phyloP scores from a whole-genome alignment of 2,329 filamentous ascomycete species.

The Diaporthe eres region DNA sequence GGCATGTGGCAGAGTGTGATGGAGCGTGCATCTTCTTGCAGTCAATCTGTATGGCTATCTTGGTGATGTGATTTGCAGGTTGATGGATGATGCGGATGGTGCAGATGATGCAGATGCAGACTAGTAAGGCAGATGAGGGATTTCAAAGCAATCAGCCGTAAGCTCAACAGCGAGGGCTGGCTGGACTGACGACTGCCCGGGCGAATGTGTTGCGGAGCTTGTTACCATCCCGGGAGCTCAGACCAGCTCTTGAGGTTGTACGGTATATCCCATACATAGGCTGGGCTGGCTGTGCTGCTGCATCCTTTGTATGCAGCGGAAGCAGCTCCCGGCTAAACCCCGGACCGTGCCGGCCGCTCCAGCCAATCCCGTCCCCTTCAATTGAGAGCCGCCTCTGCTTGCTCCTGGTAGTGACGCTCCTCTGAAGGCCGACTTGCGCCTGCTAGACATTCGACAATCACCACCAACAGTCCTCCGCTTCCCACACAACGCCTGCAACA shows the following conservation, averaged over 20 bases:
- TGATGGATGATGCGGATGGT: not conserved
- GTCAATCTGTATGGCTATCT: not conserved
- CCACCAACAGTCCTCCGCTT: conserved; percentile 30
- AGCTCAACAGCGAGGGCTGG: not conserved
- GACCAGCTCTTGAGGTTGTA: conserved; percentile 22
- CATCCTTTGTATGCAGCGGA: not conserved
- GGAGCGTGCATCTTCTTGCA: conserved; percentile 2
- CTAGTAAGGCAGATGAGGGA: not conserved
- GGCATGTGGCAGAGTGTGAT: not conserved
- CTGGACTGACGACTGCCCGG: not conserved
- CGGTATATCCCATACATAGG: not conserved
- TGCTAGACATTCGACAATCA: conserved; percentile 40
- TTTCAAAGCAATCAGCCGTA: conserved; percentile 4
- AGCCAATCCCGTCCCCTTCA: conserved; percentile 37
- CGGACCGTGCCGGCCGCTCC: conserved; percentile 22
- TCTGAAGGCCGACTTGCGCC: conserved; percentile 31
- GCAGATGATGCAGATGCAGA: not conserved
- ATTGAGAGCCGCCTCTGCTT: conserved; percentile 28
- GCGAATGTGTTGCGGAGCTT: conserved; percentile 16
- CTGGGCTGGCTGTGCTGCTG: not conserved
- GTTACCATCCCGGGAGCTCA: conserved; percentile 26
- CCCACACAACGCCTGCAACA: conserved; percentile 55
- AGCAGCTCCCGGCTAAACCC: conserved; percentile 26
- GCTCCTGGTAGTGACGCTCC: conserved; percentile 30
- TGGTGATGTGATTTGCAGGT: not conserved